A percentile compares a stretch with the other conserved stretches of the same genome.
Evolutionary conservation across 1,139 yeast species (phyloP).

Genomic region (Maudiozyma humilis): DNA sequence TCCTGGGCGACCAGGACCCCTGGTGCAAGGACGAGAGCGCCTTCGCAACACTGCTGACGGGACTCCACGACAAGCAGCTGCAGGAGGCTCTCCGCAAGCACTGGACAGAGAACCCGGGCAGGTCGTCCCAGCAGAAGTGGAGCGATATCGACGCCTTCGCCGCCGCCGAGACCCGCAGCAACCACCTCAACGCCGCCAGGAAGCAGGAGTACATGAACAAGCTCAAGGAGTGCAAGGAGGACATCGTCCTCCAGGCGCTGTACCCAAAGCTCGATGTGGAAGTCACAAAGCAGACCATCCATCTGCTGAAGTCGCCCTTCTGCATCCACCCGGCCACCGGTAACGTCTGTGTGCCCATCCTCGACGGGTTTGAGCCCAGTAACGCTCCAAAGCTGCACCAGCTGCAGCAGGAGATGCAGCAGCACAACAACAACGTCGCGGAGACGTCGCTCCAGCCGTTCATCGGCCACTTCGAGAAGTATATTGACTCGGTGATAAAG

Average conservation of each 20-base stretch:
- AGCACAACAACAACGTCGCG: slow-evolving; percentile 42
- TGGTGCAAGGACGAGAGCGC: slow-evolving; percentile 49
- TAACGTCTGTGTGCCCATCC: slow-evolving; percentile 91
- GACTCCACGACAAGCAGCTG: slow-evolving; percentile 53
- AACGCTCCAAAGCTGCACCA: slow-evolving; percentile 68
- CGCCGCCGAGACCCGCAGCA: slow-evolving; percentile 38
- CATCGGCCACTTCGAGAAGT: slow-evolving; percentile 58
- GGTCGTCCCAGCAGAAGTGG: slow-evolving; percentile 62
- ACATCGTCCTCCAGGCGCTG: slow-evolving; percentile 67
- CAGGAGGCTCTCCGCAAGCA: slow-evolving; percentile 47
- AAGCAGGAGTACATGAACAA: slow-evolving; percentile 22
- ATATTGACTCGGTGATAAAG: slow-evolving; percentile 50
- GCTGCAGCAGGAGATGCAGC: slow-evolving; percentile 39
- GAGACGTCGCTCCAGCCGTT: slow-evolving; percentile 69
- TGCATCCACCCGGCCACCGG: slow-evolving; percentile 97
- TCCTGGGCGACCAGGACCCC: slow-evolving; percentile 79
- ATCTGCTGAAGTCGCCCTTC: slow-evolving; percentile 93
- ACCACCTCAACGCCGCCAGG: slow-evolving; percentile 33
- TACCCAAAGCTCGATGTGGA: slow-evolving; percentile 92
- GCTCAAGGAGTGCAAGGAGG: slow-evolving; percentile 67
- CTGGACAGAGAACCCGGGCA: slow-evolving; percentile 43
- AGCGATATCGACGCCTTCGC: slow-evolving; percentile 58
- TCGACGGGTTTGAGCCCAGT: slow-evolving; percentile 58
- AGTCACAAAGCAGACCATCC: slow-evolving; percentile 84
- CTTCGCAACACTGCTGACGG: slow-evolving; percentile 47